phyloP scores from a whole-genome alignment of 306 rosid genomes.

The Vigna angularis region DNA sequence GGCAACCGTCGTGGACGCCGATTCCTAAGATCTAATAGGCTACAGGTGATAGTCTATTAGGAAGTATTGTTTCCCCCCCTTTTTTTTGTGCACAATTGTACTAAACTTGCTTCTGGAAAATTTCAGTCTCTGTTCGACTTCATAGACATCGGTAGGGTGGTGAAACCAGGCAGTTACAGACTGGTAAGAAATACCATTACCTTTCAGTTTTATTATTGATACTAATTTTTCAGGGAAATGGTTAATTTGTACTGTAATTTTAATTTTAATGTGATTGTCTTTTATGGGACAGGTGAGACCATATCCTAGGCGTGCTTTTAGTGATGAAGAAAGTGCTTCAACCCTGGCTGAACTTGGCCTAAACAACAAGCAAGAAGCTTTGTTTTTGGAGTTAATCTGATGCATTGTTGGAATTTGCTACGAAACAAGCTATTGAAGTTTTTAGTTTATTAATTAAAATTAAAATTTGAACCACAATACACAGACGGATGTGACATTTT shows the following conservation, averaged over 20 bases:
- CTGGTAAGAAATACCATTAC: slow-evolving; percentile 65
- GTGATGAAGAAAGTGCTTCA: slow-evolving; percentile 68
- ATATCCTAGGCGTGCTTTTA: slow-evolving; percentile 85
- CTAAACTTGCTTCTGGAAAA: slow-evolving; percentile 40
- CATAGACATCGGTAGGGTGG: slow-evolving; percentile 80
- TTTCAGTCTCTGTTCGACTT: slow-evolving; percentile 87
- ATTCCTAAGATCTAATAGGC: slow-evolving; percentile 81
- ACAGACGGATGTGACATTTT: slow-evolving; percentile 43
- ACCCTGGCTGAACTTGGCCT: slow-evolving; percentile 78
- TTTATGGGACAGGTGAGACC: slow-evolving; percentile 81
- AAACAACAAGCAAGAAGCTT: slow-evolving; percentile 91
- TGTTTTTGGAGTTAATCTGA: slow-evolving; percentile 81
- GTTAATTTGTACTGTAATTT: background rate
- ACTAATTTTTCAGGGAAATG: background rate
- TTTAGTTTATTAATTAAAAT: slow-evolving; percentile 37
- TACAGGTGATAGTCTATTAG: slow-evolving; percentile 65
- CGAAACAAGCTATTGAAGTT: slow-evolving; percentile 47
- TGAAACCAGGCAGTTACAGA: slow-evolving; percentile 87
- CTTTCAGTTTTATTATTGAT: slow-evolving; percentile 30
- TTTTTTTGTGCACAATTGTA: slow-evolving; percentile 26
- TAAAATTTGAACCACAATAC: slow-evolving; percentile 37
- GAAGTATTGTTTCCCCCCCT: background rate
- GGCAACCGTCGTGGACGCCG: slow-evolving; percentile 95
- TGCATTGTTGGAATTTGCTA: slow-evolving; percentile 46
- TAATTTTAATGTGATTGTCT: background rate